A percentile compares a stretch with the other conserved stretches of the same genome.
Conservation (phyloP, 75 land plant genomes). For the Cunninghamia lanceolata region DNA sequence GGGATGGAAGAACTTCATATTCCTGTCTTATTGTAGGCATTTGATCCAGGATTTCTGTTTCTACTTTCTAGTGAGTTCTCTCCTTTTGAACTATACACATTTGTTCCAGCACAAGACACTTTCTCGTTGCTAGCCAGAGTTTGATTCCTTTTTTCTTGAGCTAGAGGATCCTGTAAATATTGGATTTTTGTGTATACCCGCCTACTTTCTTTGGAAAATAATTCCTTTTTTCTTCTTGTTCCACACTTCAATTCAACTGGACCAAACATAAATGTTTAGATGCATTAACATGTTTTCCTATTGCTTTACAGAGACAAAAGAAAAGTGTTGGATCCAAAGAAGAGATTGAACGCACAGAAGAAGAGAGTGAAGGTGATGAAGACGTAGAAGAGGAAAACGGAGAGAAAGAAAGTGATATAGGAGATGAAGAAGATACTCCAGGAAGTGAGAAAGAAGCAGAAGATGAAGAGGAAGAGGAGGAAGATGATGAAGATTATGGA, state of each 20-base stretch:
- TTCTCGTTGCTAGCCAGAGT: no score
- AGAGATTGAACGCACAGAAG: slow-evolving; percentile 14
- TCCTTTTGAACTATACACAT: no score
- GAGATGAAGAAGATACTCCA: slow-evolving; percentile 26
- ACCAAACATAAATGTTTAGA: neutral
- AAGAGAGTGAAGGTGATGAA: slow-evolving; percentile 18
- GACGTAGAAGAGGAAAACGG: slow-evolving; percentile 20
- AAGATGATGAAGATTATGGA: slow-evolving; percentile 27
- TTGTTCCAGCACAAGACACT: no score
- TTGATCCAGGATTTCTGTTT: no score
- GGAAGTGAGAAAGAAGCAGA: slow-evolving; percentile 36
- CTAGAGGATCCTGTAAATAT: no score
- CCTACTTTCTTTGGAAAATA: no score
- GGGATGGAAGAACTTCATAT: no score
- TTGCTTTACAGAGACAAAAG: slow-evolving; percentile 18
- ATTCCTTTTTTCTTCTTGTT: no score
- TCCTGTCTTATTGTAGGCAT: no score
- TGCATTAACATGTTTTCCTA: neutral
- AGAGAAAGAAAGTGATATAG: slow-evolving; percentile 16
- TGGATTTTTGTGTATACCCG: no score
- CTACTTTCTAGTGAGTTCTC: no score
- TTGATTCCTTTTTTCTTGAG: no score
- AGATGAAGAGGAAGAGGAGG: slow-evolving; percentile 23
- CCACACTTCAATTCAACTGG: neutral
- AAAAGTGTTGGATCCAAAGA: slow-evolving; percentile 26